Conservation (phyloP, 495 filamentous ascomycete genomes). For the Bacidia rubella region DNA sequence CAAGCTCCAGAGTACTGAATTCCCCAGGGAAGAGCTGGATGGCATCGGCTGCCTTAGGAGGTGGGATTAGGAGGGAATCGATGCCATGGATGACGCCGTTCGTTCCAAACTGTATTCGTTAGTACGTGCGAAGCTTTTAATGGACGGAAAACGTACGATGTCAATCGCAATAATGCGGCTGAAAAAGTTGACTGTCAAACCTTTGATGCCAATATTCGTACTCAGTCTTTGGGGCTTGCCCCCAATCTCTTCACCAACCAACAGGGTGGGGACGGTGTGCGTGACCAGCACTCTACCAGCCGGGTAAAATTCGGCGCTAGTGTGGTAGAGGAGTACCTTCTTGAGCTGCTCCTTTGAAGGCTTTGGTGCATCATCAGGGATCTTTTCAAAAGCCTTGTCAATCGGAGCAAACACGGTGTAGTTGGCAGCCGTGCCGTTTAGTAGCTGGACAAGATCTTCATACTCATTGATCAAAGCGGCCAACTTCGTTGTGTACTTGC, state of each 20-base stretch:
- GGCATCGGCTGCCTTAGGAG: slow-evolving; percentile 43
- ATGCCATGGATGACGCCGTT: slow-evolving; percentile 77
- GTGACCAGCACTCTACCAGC: slow-evolving; percentile 40
- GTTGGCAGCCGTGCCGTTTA: slow-evolving; percentile 57
- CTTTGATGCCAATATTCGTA: slow-evolving; percentile 40
- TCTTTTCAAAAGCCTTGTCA: slow-evolving; percentile 57
- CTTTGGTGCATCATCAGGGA: slow-evolving; percentile 38
- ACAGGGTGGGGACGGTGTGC: slow-evolving; percentile 59
- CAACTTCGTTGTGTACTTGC: slow-evolving; percentile 63
- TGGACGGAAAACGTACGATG: slow-evolving; percentile 39
- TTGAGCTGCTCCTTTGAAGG: slow-evolving; percentile 52
- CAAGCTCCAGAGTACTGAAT: slow-evolving; percentile 67
- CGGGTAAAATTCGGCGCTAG: slow-evolving; percentile 47
- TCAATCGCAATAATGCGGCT: slow-evolving; percentile 49
- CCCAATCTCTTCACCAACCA: slow-evolving; percentile 42
- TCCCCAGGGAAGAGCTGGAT: slow-evolving; percentile 53
- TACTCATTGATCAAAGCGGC: slow-evolving; percentile 57
- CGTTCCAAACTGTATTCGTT: slow-evolving; percentile 33
- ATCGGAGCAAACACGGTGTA: slow-evolving; percentile 71
- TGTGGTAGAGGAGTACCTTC: slow-evolving; percentile 55
- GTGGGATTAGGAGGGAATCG: slow-evolving; percentile 58
- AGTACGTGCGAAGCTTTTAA: no score
- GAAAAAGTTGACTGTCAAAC: slow-evolving; percentile 60
- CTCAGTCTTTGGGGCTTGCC: slow-evolving; percentile 53
- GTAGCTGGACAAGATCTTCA: slow-evolving; percentile 49